These are phyloP conservation scores for Pseudogymnoascus sp. DNA, from an alignment of 2,329 filamentous ascomycete genomes.

Conservation along the genomic window DNA sequence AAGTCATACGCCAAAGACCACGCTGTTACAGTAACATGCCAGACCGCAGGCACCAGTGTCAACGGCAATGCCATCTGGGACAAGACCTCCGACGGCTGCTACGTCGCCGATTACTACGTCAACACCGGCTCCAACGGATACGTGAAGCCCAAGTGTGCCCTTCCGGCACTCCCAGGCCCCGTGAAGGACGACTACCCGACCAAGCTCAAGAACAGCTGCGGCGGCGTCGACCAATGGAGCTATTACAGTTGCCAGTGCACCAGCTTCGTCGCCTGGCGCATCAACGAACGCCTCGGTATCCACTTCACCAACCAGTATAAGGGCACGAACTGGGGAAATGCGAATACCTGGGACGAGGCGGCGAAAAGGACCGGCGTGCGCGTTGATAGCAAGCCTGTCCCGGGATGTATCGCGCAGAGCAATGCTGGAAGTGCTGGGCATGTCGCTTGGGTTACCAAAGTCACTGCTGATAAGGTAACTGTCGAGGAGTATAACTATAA, in stretches of 20 bases:
- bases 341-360: background rate
- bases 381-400: conserved; percentile 12
- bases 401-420: conserved; percentile 13
- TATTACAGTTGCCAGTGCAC: conserved; percentile 15
- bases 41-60: conserved; percentile 11
- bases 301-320: conserved; percentile 12
- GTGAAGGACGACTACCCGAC: background rate
- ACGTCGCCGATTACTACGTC: conserved; percentile 26
- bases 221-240: conserved; percentile 5
- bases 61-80: conserved; percentile 22
- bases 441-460: conserved; percentile 11
- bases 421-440: conserved; percentile 12
- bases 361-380: conserved; percentile 3
- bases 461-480: conserved; percentile 7
- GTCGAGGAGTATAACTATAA: conserved; percentile 14
- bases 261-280: conserved; percentile 13
- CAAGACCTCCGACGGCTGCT: conserved; percentile 25
- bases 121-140: conserved; percentile 18
- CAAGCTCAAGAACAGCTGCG: background rate
- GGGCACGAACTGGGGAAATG: conserved; percentile 1
- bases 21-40: conserved; percentile 10
- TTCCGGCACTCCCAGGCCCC: background rate
- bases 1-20: conserved; percentile 11
- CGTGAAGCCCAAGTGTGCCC: background rate
- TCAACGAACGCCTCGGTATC: conserved; percentile 12